Evolutionary conservation across 2,329 filamentous ascomycete genomes (phyloP).

Genomic region (Arthroderma sp.): DNA sequence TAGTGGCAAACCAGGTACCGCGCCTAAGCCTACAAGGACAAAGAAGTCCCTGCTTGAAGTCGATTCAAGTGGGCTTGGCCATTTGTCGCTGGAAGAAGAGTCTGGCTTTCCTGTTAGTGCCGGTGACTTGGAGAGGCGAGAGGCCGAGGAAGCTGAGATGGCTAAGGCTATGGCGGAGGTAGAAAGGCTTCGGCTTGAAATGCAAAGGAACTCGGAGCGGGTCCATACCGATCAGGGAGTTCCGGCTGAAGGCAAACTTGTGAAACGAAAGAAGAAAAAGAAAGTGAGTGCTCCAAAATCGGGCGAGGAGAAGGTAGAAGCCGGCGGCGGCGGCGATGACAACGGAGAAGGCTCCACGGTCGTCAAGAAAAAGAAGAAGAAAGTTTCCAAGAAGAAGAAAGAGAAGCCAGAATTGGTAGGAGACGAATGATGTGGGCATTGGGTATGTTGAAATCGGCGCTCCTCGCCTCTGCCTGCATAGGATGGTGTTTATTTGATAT

Average conservation of each 20-base stretch:
- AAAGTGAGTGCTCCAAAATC: slow-evolving; percentile 17
- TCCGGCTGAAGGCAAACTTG: slow-evolving; percentile 32
- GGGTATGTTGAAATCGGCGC: no score
- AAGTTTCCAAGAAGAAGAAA: slow-evolving; percentile 4
- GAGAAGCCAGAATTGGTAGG: slow-evolving; percentile 1
- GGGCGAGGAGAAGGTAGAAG: slow-evolving; percentile 40
- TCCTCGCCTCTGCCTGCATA: no score
- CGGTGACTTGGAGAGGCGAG: slow-evolving; percentile 51
- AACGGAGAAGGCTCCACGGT: background rate
- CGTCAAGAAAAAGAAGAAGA: slow-evolving; percentile 10
- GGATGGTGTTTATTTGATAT: no score
- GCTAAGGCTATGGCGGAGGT: slow-evolving; percentile 76
- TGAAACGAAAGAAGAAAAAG: slow-evolving; percentile 51
- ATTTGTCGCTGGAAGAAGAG: slow-evolving; percentile 54
- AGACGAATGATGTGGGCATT: background rate
- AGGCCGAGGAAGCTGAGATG: slow-evolving; percentile 79
- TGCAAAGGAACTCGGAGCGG: slow-evolving; percentile 45
- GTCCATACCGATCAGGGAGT: slow-evolving; percentile 35
- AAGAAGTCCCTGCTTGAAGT: slow-evolving; percentile 67
- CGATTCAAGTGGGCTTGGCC: slow-evolving; percentile 68
- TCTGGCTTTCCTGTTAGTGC: slow-evolving; percentile 14
- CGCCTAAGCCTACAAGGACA: slow-evolving; percentile 21
- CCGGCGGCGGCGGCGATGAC: slow-evolving; percentile 19
- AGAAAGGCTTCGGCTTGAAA: slow-evolving; percentile 71
- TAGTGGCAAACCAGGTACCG: slow-evolving; percentile 39